Conservation (phyloP, 2,329 filamentous ascomycete species). For the Didymella pinodella region DNA sequence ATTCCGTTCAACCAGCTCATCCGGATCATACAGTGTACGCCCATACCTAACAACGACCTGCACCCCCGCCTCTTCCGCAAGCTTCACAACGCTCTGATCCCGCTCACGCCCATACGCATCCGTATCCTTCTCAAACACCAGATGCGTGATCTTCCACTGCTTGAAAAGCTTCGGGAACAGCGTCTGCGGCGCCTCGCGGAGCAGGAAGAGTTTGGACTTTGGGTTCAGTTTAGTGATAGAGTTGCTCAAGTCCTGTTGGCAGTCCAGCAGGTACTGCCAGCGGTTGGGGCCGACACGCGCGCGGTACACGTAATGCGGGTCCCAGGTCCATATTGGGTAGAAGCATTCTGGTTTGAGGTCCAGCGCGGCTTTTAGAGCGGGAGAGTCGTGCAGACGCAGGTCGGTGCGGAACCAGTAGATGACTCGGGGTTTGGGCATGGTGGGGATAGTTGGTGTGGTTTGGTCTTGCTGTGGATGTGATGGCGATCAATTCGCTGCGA, state of each 20-base stretch:
- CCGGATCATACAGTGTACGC: constrained; percentile 76
- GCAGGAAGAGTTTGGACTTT: constrained; percentile 74
- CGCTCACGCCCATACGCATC: constrained; percentile 74
- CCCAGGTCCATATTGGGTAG: constrained; percentile 82
- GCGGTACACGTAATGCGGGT: constrained; percentile 79
- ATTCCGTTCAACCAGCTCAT: constrained; percentile 71
- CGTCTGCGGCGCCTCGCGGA: constrained; percentile 76
- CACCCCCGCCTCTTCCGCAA: constrained; percentile 72
- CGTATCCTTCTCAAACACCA: constrained; percentile 82
- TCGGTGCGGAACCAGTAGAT: constrained; percentile 84
- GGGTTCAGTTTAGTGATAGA: constrained; percentile 74
- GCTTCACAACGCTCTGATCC: constrained; percentile 65
- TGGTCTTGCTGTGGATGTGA: neutral
- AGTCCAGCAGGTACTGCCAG: constrained; percentile 77
- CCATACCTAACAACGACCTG: constrained; percentile 71
- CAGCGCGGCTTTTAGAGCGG: constrained; percentile 74
- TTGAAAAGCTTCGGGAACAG: constrained; percentile 76
- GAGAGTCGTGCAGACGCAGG: constrained; percentile 78
- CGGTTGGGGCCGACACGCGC: constrained; percentile 74
- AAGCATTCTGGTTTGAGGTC: constrained; percentile 72
- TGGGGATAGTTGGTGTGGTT: neutral
- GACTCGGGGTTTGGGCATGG: constrained; percentile 60
- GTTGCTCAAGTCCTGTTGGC: constrained; percentile 72
- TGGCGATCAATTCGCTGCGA: neutral
- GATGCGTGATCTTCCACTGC: constrained; percentile 75